Percentiles rank a stretch among this genome's conserved stretches.
These are phyloP conservation scores for Fusarium fracticaudum DNA, from an alignment of 2,329 filamentous ascomycete genomes.

Conservation along the genomic window DNA sequence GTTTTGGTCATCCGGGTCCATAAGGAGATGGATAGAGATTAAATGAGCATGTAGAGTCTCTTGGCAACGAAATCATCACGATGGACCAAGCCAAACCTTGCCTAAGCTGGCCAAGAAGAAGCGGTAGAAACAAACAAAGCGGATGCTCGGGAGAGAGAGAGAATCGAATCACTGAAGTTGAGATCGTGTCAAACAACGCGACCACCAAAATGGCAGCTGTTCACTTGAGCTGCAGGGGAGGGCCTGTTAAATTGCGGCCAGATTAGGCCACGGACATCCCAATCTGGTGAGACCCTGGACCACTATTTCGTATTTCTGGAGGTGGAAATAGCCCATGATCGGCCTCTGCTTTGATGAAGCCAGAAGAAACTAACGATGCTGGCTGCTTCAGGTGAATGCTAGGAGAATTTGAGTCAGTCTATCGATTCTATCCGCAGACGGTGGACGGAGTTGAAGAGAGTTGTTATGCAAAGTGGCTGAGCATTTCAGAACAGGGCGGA, in stretches of 20 bases:
- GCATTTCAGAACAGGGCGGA: not conserved
- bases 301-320: constrained; percentile 21
- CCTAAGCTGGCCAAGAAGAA: constrained; percentile 22
- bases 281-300: constrained; percentile 34
- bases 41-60: constrained; percentile 5
- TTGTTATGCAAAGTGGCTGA: constrained; percentile 1
- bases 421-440: not conserved
- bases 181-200: constrained; percentile 5
- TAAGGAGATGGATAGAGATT: constrained; percentile 13
- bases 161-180: constrained; percentile 5
- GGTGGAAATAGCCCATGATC: constrained; percentile 11
- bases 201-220: constrained; percentile 24
- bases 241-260: constrained; percentile 27
- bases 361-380: constrained; percentile 17
- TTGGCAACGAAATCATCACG: constrained; percentile 13
- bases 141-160: constrained; percentile 6
- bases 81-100: constrained; percentile 1
- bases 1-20: constrained; percentile 3
- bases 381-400: constrained; percentile 41
- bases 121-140: constrained; percentile 29
- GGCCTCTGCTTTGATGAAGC: constrained; percentile 17
- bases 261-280: constrained; percentile 32
- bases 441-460: not conserved
- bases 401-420: not conserved
- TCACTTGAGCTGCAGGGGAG: constrained; percentile 23